These are phyloP conservation scores for Wallacemonas sp. DNA, from an alignment of 208 protist genomes.

Conservation along the genomic window DNA sequence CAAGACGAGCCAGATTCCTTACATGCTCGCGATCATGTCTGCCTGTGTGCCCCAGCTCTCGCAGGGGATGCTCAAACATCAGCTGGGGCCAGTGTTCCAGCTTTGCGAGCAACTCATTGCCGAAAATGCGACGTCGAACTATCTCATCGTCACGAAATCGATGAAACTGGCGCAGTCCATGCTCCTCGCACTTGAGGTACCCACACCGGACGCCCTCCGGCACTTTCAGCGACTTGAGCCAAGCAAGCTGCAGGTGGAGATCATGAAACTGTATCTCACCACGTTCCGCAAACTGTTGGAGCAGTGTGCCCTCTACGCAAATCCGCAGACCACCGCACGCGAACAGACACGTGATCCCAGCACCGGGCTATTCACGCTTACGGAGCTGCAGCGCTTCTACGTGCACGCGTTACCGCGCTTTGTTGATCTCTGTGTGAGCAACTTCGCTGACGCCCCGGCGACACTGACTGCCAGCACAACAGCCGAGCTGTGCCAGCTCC, in stretches of 20 bases:
- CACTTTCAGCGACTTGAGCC: conserved; percentile 63
- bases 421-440: conserved; percentile 52
- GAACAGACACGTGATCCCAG: conserved; percentile 15
- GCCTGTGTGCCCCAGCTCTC: conserved; percentile 73
- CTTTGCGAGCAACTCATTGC: conserved; percentile 73
- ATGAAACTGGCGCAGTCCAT: conserved; percentile 72
- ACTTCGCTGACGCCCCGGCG: conserved; percentile 61
- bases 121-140: conserved; percentile 57
- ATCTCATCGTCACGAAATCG: conserved; percentile 62
- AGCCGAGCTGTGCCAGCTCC: conserved; percentile 52
- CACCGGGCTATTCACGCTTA: conserved; percentile 45
- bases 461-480: conserved; percentile 40
- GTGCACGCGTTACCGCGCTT: conserved; percentile 52
- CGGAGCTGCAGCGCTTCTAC: conserved; percentile 43
- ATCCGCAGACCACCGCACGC: conserved; percentile 12
- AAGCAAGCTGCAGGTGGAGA: conserved; percentile 67
- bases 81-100: conserved; percentile 36
- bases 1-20: conserved; percentile 59
- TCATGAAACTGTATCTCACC: conserved; percentile 64
- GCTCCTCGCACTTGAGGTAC: conserved; percentile 54
- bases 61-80: conserved; percentile 62
- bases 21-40: conserved; percentile 75
- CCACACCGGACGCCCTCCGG: conserved; percentile 37
- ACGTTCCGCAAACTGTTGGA: conserved; percentile 86
- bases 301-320: conserved; percentile 45